Evolutionary conservation across 768 basidiomycete genomes (phyloP), one percentile per base, ranked within the genome.

Genomic region (Mycena belliarum): DNA sequence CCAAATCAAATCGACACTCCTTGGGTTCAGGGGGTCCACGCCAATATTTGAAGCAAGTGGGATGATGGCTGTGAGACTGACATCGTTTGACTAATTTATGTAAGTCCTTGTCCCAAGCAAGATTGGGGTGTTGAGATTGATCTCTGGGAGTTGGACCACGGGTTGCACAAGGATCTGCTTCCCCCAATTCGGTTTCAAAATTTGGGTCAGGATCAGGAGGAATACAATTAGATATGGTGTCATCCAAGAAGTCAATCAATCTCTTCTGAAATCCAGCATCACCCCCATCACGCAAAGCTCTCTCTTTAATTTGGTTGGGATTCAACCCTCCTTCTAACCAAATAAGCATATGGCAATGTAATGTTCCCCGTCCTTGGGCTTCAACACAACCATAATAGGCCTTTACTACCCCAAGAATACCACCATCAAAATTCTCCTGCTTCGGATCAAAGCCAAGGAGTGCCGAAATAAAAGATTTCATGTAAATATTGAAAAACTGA

Each of bases 21-120:
- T 49, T 32, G 0, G 60, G 50, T n/a, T 68, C 53, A 1, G 41
- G 41, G 0, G 41, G 57, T 16, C 49, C 49, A 6, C 23, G 12
- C 33, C 57, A 58, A 33, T 73, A 68, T 52, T 73, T 74, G 49
- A 58, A 73, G 42, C 73, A 73, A 0, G 70, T 72, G 0, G 54
- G 28, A 1, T 55, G 50, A 45, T 74, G 73, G 6, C 9, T 21
- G 40, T 73, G 72, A 18, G 18, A 12, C 32, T 73, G 70, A 25
- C 61, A 66, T 3, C 50, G 24, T 10, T 49, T 41, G 0, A 59
- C 68, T 0, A 69, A 44, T 2, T 28, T 18, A 24, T 52, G 50
- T n/a, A 52, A 9, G n/a, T 52, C 50, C 26, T 44, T 50, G 2
- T 7, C 15, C 6, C 24, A 37, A 14, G 49, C 23, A 2, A 40